Conservation (phyloP, 2,329 filamentous ascomycete species). For the Fusarium ambrosium region DNA sequence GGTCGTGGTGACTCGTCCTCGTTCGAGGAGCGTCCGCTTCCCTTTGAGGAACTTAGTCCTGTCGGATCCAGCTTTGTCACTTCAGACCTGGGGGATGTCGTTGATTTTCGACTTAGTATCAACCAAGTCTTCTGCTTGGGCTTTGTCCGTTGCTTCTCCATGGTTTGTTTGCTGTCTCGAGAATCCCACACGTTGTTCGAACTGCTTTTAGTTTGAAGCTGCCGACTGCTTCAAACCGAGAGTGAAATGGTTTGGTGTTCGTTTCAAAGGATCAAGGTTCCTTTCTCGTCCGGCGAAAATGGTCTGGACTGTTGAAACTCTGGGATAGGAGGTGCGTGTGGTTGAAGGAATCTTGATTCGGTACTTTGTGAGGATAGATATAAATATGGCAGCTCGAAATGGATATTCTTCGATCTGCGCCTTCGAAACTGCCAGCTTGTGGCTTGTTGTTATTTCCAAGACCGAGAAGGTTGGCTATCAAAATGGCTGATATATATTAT, state of each 20-base stretch:
- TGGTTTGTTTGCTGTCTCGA: neutral
- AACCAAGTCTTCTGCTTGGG: neutral
- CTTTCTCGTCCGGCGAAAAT: no score
- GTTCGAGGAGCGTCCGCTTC: neutral
- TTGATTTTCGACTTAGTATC: neutral
- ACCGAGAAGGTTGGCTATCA: no score
- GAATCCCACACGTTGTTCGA: neutral
- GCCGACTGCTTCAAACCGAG: neutral
- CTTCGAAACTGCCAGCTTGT: no score
- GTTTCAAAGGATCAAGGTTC: neutral
- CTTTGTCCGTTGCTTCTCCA: neutral
- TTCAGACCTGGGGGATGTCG: neutral
- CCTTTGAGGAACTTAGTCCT: neutral
- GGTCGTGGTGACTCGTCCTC: neutral
- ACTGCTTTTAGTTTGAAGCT: neutral
- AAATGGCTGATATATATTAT: no score
- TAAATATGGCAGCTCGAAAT: no score
- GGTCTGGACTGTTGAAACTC: no score
- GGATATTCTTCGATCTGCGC: no score
- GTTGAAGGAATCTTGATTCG: no score
- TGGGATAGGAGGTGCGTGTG: no score
- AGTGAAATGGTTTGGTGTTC: neutral
- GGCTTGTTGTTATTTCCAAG: no score
- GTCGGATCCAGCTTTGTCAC: neutral
- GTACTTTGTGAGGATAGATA: no score